Conservation (phyloP, 2,329 filamentous ascomycete genomes). For the Lasiodiplodia sp. region DNA sequence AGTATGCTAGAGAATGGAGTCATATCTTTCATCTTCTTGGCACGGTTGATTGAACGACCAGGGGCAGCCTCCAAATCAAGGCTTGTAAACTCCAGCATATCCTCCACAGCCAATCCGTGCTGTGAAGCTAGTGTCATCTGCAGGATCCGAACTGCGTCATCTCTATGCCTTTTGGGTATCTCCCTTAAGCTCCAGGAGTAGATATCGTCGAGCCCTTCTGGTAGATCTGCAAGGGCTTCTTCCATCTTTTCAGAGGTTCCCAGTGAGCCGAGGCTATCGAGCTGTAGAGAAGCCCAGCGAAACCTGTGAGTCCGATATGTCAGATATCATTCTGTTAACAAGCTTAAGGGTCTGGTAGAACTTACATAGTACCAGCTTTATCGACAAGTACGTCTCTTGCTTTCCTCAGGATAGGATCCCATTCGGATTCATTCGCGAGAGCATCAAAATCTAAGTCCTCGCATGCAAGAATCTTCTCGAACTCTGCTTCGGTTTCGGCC, state of each 20-base stretch:
- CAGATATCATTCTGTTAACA: background rate
- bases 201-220: background rate
- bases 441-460: too few relatives aligned
- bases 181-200: background rate
- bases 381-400: background rate
- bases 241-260: background rate
- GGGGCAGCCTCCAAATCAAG: too few relatives aligned
- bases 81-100: too few relatives aligned
- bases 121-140: fast-evolving
- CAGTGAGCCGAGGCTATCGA: background rate
- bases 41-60: too few relatives aligned
- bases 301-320: background rate
- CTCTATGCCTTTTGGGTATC: background rate
- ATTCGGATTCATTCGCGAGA: too few relatives aligned
- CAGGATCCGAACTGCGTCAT: background rate
- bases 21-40: too few relatives aligned
- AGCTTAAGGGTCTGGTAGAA: too few relatives aligned
- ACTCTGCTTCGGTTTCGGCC: too few relatives aligned
- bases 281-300: background rate
- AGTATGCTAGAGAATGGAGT: too few relatives aligned
- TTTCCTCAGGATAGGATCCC: too few relatives aligned
- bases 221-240: background rate
- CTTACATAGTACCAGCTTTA: background rate
- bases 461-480: too few relatives aligned
- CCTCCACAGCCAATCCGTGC: fast-evolving